These are phyloP conservation scores for Aspergillus tubingensis DNA, from an alignment of 2,329 filamentous ascomycete species.

Conservation along the genomic window DNA sequence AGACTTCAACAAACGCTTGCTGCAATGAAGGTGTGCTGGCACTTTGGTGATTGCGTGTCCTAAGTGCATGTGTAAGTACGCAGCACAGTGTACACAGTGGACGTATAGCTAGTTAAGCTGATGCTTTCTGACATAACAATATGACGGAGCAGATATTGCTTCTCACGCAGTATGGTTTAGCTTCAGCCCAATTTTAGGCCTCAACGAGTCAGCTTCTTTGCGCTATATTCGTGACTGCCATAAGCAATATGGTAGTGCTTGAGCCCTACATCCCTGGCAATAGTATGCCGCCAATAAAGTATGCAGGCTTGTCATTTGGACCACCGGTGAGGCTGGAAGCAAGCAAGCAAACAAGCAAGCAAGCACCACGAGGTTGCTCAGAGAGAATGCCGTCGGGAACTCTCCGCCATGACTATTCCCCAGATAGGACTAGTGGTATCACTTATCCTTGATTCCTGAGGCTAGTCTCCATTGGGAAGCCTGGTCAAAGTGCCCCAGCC, in stretches of 20 bases:
- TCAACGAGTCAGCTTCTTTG: not conserved
- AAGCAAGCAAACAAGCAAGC: not conserved
- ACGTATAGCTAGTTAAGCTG: not conserved
- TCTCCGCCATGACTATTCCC: not conserved
- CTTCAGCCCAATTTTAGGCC: not conserved
- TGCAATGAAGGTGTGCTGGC: not conserved
- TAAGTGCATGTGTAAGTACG: not conserved
- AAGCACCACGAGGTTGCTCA: too few species aligned
- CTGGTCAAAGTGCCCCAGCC: not conserved
- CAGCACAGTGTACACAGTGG: not conserved
- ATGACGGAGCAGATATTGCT: constrained; percentile 1
- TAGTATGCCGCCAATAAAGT: not conserved
- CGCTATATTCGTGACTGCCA: too few species aligned
- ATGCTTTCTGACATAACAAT: not conserved
- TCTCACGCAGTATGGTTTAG: not conserved
- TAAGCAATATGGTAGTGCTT: too few species aligned
- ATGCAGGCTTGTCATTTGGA: too few species aligned
- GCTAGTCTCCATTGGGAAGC: not conserved
- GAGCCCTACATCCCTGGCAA: not conserved
- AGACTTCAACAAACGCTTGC: not conserved
- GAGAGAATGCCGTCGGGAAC: not conserved
- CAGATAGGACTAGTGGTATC: not conserved
- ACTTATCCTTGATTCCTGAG: not conserved
- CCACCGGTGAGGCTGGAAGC: not conserved
- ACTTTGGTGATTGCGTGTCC: not conserved